phyloP scores from a whole-genome alignment of 129 eudicot genomes.

The carrot (Daucus carota) region DH1_v3.0 NC_030385.2:5174501-5175000 shows the following conservation, averaged over 20 bases:
- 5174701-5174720: neutral
- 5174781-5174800: neutral
- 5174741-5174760: neutral
- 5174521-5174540: neutral
- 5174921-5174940: constrained; percentile 12
- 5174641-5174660: neutral
- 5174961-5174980: no score
- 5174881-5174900: constrained; percentile 14
- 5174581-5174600: neutral
- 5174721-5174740: neutral
- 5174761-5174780: neutral
- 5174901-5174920: constrained; percentile 11
- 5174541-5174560: no score
- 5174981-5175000: neutral
- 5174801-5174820: neutral
- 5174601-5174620: neutral
- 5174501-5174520: neutral
- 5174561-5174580: no score
- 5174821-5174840: neutral
- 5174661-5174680: neutral
- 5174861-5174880: constrained; percentile 10
- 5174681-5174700: neutral
- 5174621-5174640: neutral
- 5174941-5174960: no score
- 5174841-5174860: neutral